Percentiles rank a stretch among this genome's conserved stretches.
Evolutionary conservation across 73 alveolate species (phyloP).

Genomic region (Paramecium sonneborni): DNA sequence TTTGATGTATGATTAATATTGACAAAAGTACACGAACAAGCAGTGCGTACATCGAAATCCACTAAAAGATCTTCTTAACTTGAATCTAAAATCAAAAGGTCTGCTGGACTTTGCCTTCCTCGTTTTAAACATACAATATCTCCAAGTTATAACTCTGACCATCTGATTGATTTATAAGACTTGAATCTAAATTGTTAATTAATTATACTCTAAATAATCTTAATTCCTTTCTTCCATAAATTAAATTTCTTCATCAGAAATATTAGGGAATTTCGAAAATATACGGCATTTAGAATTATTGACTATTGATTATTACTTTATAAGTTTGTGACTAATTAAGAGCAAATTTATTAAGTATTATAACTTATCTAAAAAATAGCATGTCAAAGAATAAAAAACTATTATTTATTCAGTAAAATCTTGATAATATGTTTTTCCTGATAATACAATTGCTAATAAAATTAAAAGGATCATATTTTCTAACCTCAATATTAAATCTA

Average conservation of each 20-base stretch:
- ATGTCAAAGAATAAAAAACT: background rate
- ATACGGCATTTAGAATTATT: background rate
- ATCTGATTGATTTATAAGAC: background rate
- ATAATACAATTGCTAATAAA: background rate
- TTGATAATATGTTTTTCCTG: background rate
- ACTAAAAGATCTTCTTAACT: background rate
- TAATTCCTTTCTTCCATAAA: background rate
- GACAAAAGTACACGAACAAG: background rate
- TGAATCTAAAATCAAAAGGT: background rate
- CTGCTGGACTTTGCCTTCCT: background rate
- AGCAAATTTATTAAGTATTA: background rate
- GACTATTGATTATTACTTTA: background rate
- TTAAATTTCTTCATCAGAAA: constrained; percentile 1
- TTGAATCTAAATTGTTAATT: background rate
- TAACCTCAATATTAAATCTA: background rate
- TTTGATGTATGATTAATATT: background rate
- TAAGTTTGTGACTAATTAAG: background rate
- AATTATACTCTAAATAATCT: background rate
- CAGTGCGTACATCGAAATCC: background rate
- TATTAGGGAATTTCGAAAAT: background rate
- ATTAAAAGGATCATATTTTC: constrained; percentile 25
- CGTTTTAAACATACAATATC: background rate
- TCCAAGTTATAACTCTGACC: background rate
- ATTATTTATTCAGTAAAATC: background rate
- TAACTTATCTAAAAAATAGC: background rate